Base-by-base conservation (phyloP, 148 eudicot genomes). In the Camellia sinensis region DNA sequence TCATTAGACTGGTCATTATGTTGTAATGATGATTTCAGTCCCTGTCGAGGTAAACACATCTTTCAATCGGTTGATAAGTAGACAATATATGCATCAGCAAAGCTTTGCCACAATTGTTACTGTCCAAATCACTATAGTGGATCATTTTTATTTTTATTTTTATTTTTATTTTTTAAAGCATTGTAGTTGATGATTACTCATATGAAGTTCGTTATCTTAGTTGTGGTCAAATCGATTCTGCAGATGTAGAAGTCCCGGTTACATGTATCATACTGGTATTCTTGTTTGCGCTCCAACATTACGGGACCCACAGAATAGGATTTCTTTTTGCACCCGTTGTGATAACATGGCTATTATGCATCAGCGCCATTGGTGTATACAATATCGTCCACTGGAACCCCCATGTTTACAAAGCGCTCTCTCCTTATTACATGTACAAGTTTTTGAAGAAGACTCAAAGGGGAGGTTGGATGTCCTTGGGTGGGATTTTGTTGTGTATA, bases 391-490 rank as follows among this genome's bases (percentile, higher is more conserved):
- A 77, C 76, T 96, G 99, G 99, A 90, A 96, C 67, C 99, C 99
- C 22, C 87, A 83, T 45, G 89, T 96, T 75, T 94, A 89, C 83
- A 83, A 81, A 86, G 99, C 98, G 29, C 89, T 96, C 66, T 96
- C 99, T 59, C 99, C 99, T 48, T 91, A 94, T 87, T 92, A 94
- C 87, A 96, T 96, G 99, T 94, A 90, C 87, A 94, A 87, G 77
- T 96, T 96, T 80, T 77, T 96, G 83, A 96, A 89, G 89, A 96
- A 96, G 87, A 93, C 98, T 0, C 95, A 82, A 82, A 83, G 81
- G 75, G 87, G 90, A 67, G 99, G 99, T 82, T 96, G 99, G 99
- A 94, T 90, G 95, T 93, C 99, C 81, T 86, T 96, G 83, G 99
- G 99, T 50, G 99, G 99, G 74, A 94, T 96, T 77, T 88, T 96